phyloP scores from a whole-genome alignment of 768 basidiomycete genomes.

The Mycena vitilis region DNA sequence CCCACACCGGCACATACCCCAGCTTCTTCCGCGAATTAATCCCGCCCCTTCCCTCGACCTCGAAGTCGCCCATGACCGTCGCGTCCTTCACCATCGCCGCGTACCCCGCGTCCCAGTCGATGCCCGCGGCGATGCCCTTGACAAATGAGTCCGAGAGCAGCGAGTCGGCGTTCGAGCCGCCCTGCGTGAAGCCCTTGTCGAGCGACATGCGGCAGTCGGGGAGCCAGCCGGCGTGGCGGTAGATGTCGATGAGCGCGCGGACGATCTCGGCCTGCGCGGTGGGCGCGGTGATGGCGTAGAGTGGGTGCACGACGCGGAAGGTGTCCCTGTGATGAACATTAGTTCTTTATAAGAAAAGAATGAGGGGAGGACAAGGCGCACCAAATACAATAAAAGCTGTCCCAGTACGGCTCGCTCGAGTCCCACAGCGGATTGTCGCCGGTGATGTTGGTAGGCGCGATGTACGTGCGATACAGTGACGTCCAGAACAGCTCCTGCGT shows the following conservation, averaged over 20 bases:
- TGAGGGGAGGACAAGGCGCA: slow-evolving; percentile 7
- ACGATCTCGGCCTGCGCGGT: slow-evolving; percentile 37
- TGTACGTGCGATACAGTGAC: slow-evolving; percentile 38
- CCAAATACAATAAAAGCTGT: slow-evolving; percentile 44
- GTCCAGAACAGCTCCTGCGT: slow-evolving; percentile 30
- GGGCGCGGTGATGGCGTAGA: slow-evolving; percentile 35
- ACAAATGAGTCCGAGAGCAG: slow-evolving; percentile 42
- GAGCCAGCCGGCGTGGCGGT: slow-evolving; percentile 39
- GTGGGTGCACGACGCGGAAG: slow-evolving; percentile 34
- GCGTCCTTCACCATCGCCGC: slow-evolving; percentile 39
- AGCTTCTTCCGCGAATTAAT: slow-evolving; percentile 15
- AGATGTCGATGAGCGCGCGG: slow-evolving; percentile 42
- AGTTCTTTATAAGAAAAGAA: no score
- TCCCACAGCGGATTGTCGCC: slow-evolving; percentile 43
- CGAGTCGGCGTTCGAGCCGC: slow-evolving; percentile 43
- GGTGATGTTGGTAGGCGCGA: slow-evolving; percentile 41
- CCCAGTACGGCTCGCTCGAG: slow-evolving; percentile 40
- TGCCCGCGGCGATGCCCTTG: slow-evolving; percentile 42
- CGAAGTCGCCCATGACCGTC: slow-evolving; percentile 30
- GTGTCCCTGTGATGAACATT: slow-evolving; percentile 36
- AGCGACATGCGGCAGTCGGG: slow-evolving; percentile 44
- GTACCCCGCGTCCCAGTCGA: slow-evolving; percentile 41
- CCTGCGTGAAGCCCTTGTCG: slow-evolving; percentile 42
- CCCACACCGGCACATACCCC: slow-evolving; percentile 22
- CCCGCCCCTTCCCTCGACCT: slow-evolving; percentile 27